Percentiles rank a stretch among this genome's conserved stretches.
Conservation (phyloP, 305 asterid genomes). For the Euphrasia arctica region DNA sequence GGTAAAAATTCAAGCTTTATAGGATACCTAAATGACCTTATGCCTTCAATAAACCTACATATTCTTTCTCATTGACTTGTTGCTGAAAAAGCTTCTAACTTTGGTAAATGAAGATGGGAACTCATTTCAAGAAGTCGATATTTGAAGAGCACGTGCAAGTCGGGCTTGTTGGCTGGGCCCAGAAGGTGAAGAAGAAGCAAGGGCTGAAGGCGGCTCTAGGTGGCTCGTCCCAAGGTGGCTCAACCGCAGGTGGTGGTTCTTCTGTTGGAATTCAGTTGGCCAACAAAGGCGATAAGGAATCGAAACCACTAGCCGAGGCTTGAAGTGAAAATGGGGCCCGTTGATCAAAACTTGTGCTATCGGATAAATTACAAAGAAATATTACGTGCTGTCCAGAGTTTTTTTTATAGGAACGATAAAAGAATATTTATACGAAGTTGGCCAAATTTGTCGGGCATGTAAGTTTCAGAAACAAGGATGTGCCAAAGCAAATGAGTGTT, state of each 20-base stretch:
- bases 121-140: conserved; percentile 88
- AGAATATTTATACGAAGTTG: too few species aligned
- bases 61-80: not conserved
- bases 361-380: too few species aligned
- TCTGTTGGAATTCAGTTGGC: conserved; percentile 47
- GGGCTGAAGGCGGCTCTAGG: conserved; percentile 45
- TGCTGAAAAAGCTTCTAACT: conserved; percentile 6
- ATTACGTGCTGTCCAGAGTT: too few species aligned
- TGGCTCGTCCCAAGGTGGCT: conserved; percentile 39
- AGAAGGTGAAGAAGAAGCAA: conserved; percentile 53
- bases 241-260: conserved; percentile 34
- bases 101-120: conserved; percentile 69
- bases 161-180: conserved; percentile 86
- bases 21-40: not conserved
- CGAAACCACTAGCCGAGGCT: conserved; percentile 23
- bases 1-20: too few species aligned
- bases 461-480: too few species aligned
- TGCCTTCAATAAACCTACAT: not conserved
- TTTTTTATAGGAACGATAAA: too few species aligned
- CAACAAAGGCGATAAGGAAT: conserved; percentile 14
- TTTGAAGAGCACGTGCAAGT: conserved; percentile 83
- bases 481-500: too few species aligned
- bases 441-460: too few species aligned
- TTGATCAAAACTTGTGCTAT: too few species aligned
- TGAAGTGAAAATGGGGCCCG: conserved; percentile 24